Evolutionary conservation across 805 yeast genomes (phyloP).

Genomic region (Yarrowia alimentaria): DNA sequence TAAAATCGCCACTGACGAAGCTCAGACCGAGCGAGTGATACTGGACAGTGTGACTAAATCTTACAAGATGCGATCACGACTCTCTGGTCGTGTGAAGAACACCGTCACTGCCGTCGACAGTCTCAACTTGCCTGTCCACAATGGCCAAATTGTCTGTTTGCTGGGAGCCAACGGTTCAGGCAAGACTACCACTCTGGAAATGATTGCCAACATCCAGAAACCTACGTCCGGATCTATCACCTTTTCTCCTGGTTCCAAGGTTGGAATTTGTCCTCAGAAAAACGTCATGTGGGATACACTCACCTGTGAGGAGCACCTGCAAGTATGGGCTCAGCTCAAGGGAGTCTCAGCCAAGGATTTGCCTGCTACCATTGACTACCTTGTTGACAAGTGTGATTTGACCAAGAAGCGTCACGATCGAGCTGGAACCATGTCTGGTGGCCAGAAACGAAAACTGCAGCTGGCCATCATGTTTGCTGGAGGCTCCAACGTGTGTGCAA

Average conservation of each 20-base stretch:
- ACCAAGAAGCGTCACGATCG: slow-evolving; percentile 32
- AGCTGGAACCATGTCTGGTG: slow-evolving; percentile 39
- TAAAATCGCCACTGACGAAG: slow-evolving; percentile 4
- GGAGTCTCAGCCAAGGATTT: slow-evolving; percentile 33
- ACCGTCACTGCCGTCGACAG: slow-evolving; percentile 38
- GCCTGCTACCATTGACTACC: slow-evolving; percentile 29
- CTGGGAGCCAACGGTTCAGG: slow-evolving; percentile 44
- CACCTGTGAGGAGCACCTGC: slow-evolving; percentile 40
- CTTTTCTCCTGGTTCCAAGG: slow-evolving; percentile 33
- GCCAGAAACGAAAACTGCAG: slow-evolving; percentile 42
- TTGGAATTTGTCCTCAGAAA: slow-evolving; percentile 42
- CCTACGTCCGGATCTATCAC: slow-evolving; percentile 36
- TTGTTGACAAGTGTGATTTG: slow-evolving; percentile 39
- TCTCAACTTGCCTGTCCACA: slow-evolving; percentile 35
- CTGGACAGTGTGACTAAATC: slow-evolving; percentile 34
- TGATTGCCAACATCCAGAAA: slow-evolving; percentile 40
- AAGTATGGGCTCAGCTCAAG: slow-evolving; percentile 40
- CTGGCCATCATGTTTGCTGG: slow-evolving; percentile 42
- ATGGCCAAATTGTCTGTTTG: slow-evolving; percentile 40
- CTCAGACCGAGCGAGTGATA: slow-evolving; percentile 34
- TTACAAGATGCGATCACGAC: slow-evolving; percentile 32
- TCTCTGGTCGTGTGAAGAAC: slow-evolving; percentile 5
- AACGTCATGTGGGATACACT: slow-evolving; percentile 42
- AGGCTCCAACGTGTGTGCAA: slow-evolving; percentile 40
- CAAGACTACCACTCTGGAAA: slow-evolving; percentile 43